Evolutionary conservation across 129 eudicot species (phyloP).

Genomic region (Lonicera japonica): DNA sequence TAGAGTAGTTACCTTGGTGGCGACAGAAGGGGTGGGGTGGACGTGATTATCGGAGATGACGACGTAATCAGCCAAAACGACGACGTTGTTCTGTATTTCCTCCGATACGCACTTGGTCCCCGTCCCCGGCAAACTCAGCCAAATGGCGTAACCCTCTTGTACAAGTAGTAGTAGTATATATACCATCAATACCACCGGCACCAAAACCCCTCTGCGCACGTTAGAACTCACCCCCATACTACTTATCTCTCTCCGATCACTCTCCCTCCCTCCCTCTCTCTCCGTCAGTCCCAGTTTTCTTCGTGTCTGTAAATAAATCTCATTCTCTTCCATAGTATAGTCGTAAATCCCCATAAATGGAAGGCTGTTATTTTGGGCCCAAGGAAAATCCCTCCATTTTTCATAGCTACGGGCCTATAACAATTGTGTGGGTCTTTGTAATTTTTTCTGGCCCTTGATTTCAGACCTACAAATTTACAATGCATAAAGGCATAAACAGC

Average conservation of each 20-base stretch:
- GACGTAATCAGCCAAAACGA: slow-evolving; percentile 82
- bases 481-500: too few relatives aligned
- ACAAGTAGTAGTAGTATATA: slow-evolving; percentile 12
- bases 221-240: slow-evolving; percentile 24
- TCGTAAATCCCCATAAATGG: too few relatives aligned
- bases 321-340: too few relatives aligned
- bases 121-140: slow-evolving; percentile 62
- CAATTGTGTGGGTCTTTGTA: too few relatives aligned
- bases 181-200: slow-evolving; percentile 18
- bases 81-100: slow-evolving; percentile 86
- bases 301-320: too few relatives aligned
- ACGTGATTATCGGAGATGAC: slow-evolving; percentile 77
- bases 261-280: background rate
- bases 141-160: slow-evolving; percentile 35
- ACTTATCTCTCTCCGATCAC: slow-evolving; percentile 10
- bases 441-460: too few relatives aligned
- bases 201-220: slow-evolving; percentile 11
- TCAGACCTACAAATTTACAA: too few relatives aligned
- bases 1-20: slow-evolving; percentile 61
- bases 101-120: slow-evolving; percentile 86
- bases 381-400: too few relatives aligned
- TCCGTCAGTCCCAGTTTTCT: too few relatives aligned
- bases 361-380: too few relatives aligned
- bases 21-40: slow-evolving; percentile 54
- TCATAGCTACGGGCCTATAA: too few relatives aligned